Evolutionary conservation across 2,329 filamentous ascomycete species (phyloP), one percentile per base, ranked within the genome.

Genomic region (Cladosporium austrohemisphaericum): DNA sequence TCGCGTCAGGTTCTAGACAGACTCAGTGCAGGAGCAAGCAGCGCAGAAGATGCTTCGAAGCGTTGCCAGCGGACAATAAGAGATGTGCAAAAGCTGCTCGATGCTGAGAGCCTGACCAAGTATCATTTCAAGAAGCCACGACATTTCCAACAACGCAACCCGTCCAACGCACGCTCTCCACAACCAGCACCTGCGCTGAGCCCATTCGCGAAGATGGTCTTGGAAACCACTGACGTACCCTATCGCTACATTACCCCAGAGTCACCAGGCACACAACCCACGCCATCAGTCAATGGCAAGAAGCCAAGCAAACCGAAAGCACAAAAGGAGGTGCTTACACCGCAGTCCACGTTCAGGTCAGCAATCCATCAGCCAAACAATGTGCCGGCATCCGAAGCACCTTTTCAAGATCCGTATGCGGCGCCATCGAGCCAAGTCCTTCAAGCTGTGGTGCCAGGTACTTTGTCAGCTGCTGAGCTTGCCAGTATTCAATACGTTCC

Each of bases 1-100:
- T 57, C 55, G 20, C 54, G 50, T 53, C 73, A 72, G 57, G 72
- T 76, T 31, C 66, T 91, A 58, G 81, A 85, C 57, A 78, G 77
- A 37, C 71, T 96, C 40, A 90, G 93, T 62, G 74, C 76, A 55
- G 87, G 92, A 64, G 82, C 84, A 52, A 70, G 74, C 32, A 77
- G 73, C 53, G 70, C 79, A 19, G 72, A 76, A 40, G 76, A 78
- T 35, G 76, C 76, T 23, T 84, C 86, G 16, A 79, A 80, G 62
- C 79, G 81, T 55, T 72, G 91, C 38, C 84, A 87, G 58, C 81
- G 84, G 58, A 85, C 83, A 9, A 75, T 91, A 37, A 78, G 85
- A 58, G 84, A 92, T 65, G 75, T 96, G 23, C 80, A 88, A 50
- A 81, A 84, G 55, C 77, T 95, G 32, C 68, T 96, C 49, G 82